Percentiles rank a stretch among this genome's conserved stretches.
These are phyloP conservation scores for Cinnamomum chago DNA, from an alignment of 164 flowering plant genomes.

Conservation along the genomic window DNA sequence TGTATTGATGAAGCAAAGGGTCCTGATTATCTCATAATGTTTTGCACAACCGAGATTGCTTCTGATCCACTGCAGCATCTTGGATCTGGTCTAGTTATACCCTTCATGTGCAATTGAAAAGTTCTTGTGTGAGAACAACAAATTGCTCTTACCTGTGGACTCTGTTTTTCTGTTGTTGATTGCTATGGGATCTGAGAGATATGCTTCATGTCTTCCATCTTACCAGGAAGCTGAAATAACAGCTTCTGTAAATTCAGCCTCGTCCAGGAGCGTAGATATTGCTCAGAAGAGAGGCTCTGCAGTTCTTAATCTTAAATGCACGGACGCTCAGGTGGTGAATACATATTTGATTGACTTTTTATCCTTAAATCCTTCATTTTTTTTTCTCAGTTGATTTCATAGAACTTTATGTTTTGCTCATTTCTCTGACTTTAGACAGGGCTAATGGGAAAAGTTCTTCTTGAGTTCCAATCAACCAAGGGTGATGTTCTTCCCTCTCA, in stretches of 20 bases:
- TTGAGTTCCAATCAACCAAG: constrained; percentile 92
- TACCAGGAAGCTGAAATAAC: constrained; percentile 88
- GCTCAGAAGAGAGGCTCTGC: constrained; percentile 80
- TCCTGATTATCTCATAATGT: neutral
- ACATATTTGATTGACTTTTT: neutral
- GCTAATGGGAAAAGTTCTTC: constrained; percentile 85
- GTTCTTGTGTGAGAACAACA: neutral
- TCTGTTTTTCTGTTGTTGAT: neutral
- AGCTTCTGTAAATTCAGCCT: constrained; percentile 60
- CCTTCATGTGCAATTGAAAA: neutral
- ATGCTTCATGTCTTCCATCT: neutral
- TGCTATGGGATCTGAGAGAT: neutral
- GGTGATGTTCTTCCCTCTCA: constrained; percentile 99
- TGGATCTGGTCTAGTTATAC: neutral
- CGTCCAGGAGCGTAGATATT: constrained; percentile 59
- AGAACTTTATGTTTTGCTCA: neutral
- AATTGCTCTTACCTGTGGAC: too few relatives aligned
- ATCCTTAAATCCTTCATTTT: neutral
- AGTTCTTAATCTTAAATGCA: constrained; percentile 88
- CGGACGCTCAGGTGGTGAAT: constrained; percentile 72
- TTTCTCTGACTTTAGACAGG: constrained; percentile 60
- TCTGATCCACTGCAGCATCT: neutral
- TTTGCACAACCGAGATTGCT: neutral
- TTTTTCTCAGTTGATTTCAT: neutral
- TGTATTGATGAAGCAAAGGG: neutral